Conservation (phyloP, 768 basidiomycete genomes). For the Podaxis sp. region DNA sequence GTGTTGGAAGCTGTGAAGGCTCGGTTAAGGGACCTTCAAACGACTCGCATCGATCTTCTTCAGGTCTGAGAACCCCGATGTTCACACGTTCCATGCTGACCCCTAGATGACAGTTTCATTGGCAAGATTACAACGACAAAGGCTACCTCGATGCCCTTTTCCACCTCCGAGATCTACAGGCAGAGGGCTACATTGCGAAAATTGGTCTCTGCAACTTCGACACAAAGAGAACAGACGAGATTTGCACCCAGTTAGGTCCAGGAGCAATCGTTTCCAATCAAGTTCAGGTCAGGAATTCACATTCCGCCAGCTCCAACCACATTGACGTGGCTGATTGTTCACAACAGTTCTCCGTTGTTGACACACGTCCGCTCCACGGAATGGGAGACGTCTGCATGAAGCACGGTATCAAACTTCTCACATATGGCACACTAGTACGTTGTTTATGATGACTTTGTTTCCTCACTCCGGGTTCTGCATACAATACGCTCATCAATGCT, state of each 20-base stretch:
- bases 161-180: constrained; percentile 55
- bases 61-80: constrained; percentile 40
- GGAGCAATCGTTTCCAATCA: constrained; percentile 76
- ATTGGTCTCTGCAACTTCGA: constrained; percentile 82
- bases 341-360: constrained; percentile 70
- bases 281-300: constrained; percentile 51
- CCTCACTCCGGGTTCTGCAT: neutral
- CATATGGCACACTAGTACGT: constrained; percentile 73
- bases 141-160: constrained; percentile 36
- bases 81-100: constrained; percentile 3
- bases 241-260: constrained; percentile 66
- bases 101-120: constrained; percentile 54
- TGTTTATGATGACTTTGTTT: neutral
- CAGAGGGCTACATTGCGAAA: constrained; percentile 51
- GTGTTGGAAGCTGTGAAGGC: constrained; percentile 67
- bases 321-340: neutral
- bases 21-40: constrained; percentile 60
- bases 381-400: constrained; percentile 72
- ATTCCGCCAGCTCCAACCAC: neutral
- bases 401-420: constrained; percentile 67
- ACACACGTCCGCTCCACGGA: constrained; percentile 67
- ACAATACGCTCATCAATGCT: neutral
- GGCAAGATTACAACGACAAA: constrained; percentile 59
- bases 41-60: constrained; percentile 57
- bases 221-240: constrained; percentile 65